Evolutionary conservation across 2,329 filamentous ascomycete species (phyloP), one percentile per base, ranked within the genome.

Genomic region (Rhynchosporium agropyri): DNA sequence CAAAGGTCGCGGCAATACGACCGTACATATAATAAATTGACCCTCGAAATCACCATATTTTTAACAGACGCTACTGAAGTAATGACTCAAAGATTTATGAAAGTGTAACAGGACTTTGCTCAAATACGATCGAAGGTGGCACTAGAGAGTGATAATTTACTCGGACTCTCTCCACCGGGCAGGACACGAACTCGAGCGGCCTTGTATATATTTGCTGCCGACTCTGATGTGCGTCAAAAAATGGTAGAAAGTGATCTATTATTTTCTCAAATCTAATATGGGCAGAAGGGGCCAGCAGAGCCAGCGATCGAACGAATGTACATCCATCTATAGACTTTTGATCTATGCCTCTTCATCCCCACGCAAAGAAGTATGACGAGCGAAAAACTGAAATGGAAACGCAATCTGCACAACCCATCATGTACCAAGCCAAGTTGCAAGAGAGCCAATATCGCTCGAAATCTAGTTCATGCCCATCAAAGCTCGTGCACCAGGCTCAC

Each of bases 401-500:
- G 28, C 40, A 10, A 33, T 29, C 7, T 46, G 38, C 26, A 42
- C 10, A 7, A 42, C 50, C 51, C 51, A 54, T 20, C 51, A 42
- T 20, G 36, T 48, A 45, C 26, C 26, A 29, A 49, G 20, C 20
- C 38, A 40, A 10, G 20, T 12, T 8, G 38, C 28, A 54, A 56
- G 58, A 12, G 42, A 43, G 54, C 4, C 33, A 54, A 53, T 43
- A 13, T 9, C 12, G 53, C 42, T 60, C 31, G 29, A 31, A 58
- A 40, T 46, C 46, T 64, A 67, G 48, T 67, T 65, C 67, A 72
- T 71, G 1, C 63, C 70, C 51, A 97, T 77, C 57, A 97, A 80
- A 15, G 90, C 92, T 69, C 82, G 84, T 33, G 93, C 95, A 53
- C 91, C 94, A 26, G 90, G 84, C 84, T 99, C 95, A 77, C 92